Base-by-base conservation (phyloP, 1,284 basidiomycete genomes). In the Lignosus rhinocerotis region DNA sequence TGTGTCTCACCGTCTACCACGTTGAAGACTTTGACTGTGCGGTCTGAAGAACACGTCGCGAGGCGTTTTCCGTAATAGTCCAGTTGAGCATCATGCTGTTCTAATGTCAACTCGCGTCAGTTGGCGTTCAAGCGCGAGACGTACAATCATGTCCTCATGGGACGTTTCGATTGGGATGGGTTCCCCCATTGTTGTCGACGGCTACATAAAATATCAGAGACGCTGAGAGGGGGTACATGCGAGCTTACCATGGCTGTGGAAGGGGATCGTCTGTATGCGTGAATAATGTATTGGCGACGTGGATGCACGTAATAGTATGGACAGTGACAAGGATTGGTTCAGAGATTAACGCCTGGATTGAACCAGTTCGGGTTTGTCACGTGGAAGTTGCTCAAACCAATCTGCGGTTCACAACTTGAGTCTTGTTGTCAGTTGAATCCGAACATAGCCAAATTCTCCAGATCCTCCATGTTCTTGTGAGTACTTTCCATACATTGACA, bases 31-130 rank as follows among this genome's bases (percentile, higher is more conserved):
- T 94, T 93, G 66, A 99, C 91, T 0, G 94, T 97, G 58, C 94
- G 85, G 78, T 99, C 97, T 0, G 94, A 96, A 0, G 94, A 98
- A 73, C 95, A 98, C 1, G 96, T 99, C 4, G 96, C 96, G 2
- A 99, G 86, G 48, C 95, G 85, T 76, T 96, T 96, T 53, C 95
- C 96, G 70, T 98, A 98, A 79, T 96, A 98, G 76, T 99, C 96
- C 47, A 99, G 81, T 73, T 98, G 96, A 25, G 96, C 96, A 73
- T 99, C 96, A 75, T 99, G 96, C 93, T 96, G 68, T 45, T 10
- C 39, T 39, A 51, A 41, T 41, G 49, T 61, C 44, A 61, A 55
- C 33, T 48, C 46, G 50, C 41, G 57, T 48, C 33, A 2, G 6
- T 19, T 12, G 38, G 1, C 17, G 41, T 30, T 14, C 21, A 19